phyloP scores from a whole-genome alignment of 495 filamentous ascomycete genomes.

The Xylaria cubensis region DNA sequence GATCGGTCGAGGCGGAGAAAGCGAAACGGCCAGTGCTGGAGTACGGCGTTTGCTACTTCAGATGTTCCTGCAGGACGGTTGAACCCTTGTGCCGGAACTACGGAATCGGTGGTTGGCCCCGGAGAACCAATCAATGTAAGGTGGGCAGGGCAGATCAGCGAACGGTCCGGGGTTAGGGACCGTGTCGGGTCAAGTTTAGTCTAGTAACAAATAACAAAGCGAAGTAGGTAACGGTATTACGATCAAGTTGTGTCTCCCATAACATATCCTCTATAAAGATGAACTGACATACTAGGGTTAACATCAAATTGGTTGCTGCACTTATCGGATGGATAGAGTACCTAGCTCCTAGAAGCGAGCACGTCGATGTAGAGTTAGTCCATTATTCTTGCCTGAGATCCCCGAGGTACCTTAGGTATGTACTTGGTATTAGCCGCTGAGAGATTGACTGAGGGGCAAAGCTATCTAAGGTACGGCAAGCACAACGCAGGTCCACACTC shows the following conservation, averaged over 20 bases:
- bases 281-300: not conserved
- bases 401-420: not conserved
- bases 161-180: not conserved
- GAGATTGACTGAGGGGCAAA: not conserved
- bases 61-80: not conserved
- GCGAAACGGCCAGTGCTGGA: not conserved
- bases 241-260: not conserved
- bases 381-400: not conserved
- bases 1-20: conserved; percentile 18
- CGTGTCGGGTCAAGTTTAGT: not conserved
- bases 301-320: not conserved
- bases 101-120: not conserved
- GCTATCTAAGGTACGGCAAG: not conserved
- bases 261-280: not conserved
- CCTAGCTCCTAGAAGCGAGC: too few relatives aligned
- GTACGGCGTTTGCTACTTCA: not conserved
- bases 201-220: not conserved
- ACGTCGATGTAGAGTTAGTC: not conserved
- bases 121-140: conserved; percentile 11
- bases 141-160: not conserved
- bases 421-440: not conserved
- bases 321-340: not conserved
- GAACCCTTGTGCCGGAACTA: not conserved
- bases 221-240: not conserved
- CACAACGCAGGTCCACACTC: not conserved